Percentiles rank a stretch among this genome's conserved stretches.
phyloP scores from a whole-genome alignment of 176 grass and related monocot genomes.

The Ananas comosus region DNA sequence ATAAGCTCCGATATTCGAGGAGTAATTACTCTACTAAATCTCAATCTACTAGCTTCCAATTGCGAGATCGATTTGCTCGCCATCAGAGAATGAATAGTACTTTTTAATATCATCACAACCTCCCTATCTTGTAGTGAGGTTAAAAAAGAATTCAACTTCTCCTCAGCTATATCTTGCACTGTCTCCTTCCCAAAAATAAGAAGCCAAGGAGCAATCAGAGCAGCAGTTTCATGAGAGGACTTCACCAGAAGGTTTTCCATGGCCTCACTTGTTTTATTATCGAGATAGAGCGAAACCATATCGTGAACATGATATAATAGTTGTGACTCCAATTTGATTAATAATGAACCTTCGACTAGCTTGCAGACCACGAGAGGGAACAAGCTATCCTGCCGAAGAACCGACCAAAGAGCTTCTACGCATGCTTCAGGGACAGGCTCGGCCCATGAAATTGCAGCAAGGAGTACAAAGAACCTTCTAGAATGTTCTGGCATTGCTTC shows the following conservation, averaged over 20 bases:
- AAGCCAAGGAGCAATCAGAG: constrained; percentile 60
- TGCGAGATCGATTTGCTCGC: constrained; percentile 61
- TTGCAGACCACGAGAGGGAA: constrained; percentile 59
- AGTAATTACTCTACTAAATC: constrained; percentile 50
- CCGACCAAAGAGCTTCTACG: constrained; percentile 58
- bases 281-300: constrained; percentile 76
- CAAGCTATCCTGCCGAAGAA: constrained; percentile 42
- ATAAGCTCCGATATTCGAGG: constrained; percentile 49
- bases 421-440: constrained; percentile 72
- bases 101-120: constrained; percentile 43
- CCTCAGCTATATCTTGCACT: constrained; percentile 33
- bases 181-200: constrained; percentile 65
- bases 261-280: constrained; percentile 38
- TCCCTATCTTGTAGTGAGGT: constrained; percentile 30
- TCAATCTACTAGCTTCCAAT: constrained; percentile 40
- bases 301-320: constrained; percentile 68
- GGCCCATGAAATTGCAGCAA: constrained; percentile 56
- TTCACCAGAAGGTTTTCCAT: constrained; percentile 33
- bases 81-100: constrained; percentile 55
- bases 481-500: constrained; percentile 78
- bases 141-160: constrained; percentile 49
- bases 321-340: constrained; percentile 67
- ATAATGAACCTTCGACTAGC: constrained; percentile 67
- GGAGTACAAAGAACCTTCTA: constrained; percentile 46
- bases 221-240: constrained; percentile 36